Evolutionary conservation across 2,329 filamentous ascomycete species (phyloP).

Genomic region (Tolypocladium tundrense): DNA sequence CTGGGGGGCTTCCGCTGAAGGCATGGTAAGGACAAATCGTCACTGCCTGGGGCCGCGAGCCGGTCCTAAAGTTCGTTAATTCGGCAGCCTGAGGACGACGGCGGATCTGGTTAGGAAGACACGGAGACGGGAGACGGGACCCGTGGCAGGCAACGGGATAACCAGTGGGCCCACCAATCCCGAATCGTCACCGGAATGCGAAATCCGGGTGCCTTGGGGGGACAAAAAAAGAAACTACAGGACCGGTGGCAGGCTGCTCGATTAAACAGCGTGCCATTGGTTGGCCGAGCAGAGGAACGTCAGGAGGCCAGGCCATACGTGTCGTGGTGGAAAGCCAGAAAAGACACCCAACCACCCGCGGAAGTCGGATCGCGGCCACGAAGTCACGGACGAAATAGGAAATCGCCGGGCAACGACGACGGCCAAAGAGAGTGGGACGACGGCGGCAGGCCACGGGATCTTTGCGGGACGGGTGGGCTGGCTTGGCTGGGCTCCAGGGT

Average conservation of each 20-base stretch:
- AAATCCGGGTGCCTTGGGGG: constrained; percentile 20
- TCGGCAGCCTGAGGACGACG: background rate
- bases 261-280: constrained; percentile 16
- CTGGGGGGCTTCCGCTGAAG: background rate
- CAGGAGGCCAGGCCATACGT: background rate
- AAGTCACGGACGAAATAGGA: constrained; percentile 2
- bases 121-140: background rate
- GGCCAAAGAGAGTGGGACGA: background rate
- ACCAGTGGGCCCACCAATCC: background rate
- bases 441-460: background rate
- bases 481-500: background rate
- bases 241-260: constrained; percentile 13
- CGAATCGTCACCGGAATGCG: background rate
- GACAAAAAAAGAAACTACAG: background rate
- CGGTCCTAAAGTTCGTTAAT: background rate
- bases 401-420: background rate
- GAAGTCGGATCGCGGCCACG: background rate
- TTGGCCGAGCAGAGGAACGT: background rate
- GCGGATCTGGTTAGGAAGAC: background rate
- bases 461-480: background rate
- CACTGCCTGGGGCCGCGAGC: background rate
- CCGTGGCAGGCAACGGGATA: background rate
- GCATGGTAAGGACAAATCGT: background rate
- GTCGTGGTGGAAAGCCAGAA: background rate
- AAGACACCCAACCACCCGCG: background rate